Evolutionary conservation across 495 filamentous ascomycete genomes (phyloP).

Genomic region (Paragyromitra xinjiangensis): DNA sequence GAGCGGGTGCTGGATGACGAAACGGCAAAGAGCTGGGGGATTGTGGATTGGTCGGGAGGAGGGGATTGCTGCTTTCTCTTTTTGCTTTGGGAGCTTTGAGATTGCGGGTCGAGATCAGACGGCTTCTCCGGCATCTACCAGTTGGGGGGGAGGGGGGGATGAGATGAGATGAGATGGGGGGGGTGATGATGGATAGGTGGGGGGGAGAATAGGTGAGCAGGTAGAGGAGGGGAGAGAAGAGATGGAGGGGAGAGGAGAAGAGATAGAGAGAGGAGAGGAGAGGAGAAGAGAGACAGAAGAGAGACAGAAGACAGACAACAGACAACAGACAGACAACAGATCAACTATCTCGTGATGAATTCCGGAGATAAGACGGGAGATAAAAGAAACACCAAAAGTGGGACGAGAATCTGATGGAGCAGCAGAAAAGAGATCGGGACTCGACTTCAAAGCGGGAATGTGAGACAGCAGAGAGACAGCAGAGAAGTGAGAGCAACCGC

Average conservation of each 20-base stretch:
- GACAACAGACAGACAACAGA: not conserved
- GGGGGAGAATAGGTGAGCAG: not conserved
- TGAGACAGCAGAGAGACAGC: not conserved
- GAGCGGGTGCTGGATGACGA: constrained; percentile 13
- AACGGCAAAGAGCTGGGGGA: constrained; percentile 51
- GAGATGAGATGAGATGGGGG: not conserved
- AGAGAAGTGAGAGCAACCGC: no score
- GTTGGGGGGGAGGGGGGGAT: constrained; percentile 17
- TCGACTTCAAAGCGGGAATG: not conserved
- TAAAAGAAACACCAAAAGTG: constrained; percentile 13
- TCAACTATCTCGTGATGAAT: not conserved
- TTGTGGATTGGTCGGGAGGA: constrained; percentile 44
- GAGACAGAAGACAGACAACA: not conserved
- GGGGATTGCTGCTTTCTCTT: constrained; percentile 53
- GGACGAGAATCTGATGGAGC: not conserved
- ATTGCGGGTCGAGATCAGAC: constrained; percentile 27
- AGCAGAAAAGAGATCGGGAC: not conserved
- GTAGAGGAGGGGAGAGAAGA: not conserved
- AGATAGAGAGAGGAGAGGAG: not conserved
- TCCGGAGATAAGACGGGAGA: not conserved
- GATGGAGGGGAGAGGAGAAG: not conserved
- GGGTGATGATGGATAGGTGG: not conserved
- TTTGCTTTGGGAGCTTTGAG: constrained; percentile 42
- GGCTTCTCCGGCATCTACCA: constrained; percentile 55
- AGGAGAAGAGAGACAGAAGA: not conserved